A percentile compares a stretch with the other conserved stretches of the same genome.
Conservation (phyloP, 129 eudicot genomes). For the Logfia minima region DNA sequence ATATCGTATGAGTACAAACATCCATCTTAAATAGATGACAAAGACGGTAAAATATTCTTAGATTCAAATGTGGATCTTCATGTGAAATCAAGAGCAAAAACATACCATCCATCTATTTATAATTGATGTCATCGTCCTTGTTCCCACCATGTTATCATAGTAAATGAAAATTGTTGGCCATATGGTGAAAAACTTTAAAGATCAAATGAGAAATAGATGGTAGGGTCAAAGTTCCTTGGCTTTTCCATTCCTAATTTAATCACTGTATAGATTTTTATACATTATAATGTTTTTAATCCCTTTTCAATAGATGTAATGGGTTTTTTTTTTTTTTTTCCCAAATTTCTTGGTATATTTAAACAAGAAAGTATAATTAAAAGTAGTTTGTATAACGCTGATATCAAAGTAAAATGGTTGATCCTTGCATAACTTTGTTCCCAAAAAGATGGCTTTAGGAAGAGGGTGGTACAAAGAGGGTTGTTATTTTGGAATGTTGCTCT, state of each 20-base stretch:
- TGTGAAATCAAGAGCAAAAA: slow-evolving; percentile 18
- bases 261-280: not conserved
- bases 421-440: slow-evolving; percentile 41
- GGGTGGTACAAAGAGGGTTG: slow-evolving; percentile 52
- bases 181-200: slow-evolving; percentile 18
- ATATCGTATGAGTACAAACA: not conserved
- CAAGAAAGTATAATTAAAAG: not conserved
- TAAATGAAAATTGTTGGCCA: slow-evolving; percentile 16
- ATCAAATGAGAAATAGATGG: not conserved
- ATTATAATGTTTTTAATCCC: not conserved
- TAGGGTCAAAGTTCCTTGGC: slow-evolving; percentile 20
- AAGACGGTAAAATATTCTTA: slow-evolving; percentile 15
- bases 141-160: slow-evolving; percentile 34
- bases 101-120: not conserved
- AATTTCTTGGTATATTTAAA: not conserved
- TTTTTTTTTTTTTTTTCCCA: no score
- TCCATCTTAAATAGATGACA: slow-evolving; percentile 17
- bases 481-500: slow-evolving; percentile 65
- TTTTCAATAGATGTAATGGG: no score
- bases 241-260: not conserved
- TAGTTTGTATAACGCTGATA: not conserved
- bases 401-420: slow-evolving; percentile 28
- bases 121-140: slow-evolving; percentile 21
- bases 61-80: slow-evolving; percentile 21
- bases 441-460: slow-evolving; percentile 39